These are phyloP conservation scores for Endoconidiophora polonica DNA, from an alignment of 2,329 filamentous ascomycete species.

Conservation along the genomic window DNA sequence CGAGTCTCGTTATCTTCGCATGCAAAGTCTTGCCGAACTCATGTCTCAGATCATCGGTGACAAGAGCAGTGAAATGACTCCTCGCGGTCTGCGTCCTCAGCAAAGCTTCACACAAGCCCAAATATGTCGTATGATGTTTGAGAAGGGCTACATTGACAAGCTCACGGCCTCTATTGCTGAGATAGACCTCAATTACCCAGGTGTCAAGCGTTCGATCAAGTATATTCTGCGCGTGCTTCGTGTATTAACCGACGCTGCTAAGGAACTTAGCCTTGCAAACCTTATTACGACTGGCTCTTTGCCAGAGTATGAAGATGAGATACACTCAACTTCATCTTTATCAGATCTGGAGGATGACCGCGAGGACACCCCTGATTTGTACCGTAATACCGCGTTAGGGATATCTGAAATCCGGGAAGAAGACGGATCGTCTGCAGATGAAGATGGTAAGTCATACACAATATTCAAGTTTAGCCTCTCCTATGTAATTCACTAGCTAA, in stretches of 20 bases:
- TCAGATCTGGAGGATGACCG: conserved; percentile 77
- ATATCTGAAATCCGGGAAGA: conserved; percentile 79
- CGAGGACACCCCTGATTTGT: conserved; percentile 91
- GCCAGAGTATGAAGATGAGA: conserved; percentile 59
- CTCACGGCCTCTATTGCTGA: conserved; percentile 87
- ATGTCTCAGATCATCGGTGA: conserved; percentile 86
- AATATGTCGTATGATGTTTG: conserved; percentile 88
- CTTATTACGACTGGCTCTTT: conserved; percentile 51
- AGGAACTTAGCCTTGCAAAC: conserved; percentile 66
- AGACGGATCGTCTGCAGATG: conserved; percentile 27
- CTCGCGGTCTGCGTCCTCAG: conserved; percentile 31
- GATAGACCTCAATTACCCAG: conserved; percentile 85
- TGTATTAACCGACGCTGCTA: conserved; percentile 71
- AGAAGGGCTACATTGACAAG: conserved; percentile 85
- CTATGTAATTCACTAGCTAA: conserved; percentile 7
- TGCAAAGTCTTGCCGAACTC: conserved; percentile 75
- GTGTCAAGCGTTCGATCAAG: conserved; percentile 86
- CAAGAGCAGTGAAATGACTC: conserved; percentile 38
- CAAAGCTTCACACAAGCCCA: conserved; percentile 26
- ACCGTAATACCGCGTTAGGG: conserved; percentile 86
- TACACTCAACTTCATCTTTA: conserved; percentile 71
- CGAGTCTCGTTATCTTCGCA: conserved; percentile 71
- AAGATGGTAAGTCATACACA: conserved; percentile 31
- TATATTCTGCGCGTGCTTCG: conserved; percentile 86
- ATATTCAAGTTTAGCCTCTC: conserved; percentile 11